phyloP scores from a whole-genome alignment of 352 stramenopile species.

The Pythium coloratum region DNA sequence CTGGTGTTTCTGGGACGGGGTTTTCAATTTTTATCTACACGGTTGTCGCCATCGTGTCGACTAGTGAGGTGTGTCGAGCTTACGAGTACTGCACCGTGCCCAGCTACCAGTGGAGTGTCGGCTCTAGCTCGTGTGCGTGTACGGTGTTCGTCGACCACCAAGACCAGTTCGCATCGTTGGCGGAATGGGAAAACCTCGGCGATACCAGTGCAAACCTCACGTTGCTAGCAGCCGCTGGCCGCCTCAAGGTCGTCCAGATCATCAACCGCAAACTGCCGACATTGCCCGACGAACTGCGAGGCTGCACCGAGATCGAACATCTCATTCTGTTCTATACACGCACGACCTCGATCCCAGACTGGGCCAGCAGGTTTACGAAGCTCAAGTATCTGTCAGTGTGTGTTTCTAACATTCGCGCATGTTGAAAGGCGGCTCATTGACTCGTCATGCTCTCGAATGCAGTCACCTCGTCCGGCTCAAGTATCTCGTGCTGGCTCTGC shows the following conservation, averaged over 20 bases:
- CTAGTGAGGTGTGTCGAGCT: not conserved
- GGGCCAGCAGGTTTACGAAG: conserved; percentile 19
- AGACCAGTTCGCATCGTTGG: not conserved
- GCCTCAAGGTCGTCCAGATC: conserved; percentile 27
- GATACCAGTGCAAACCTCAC: conserved; percentile 11
- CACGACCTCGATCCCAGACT: conserved; percentile 20
- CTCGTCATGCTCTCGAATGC: too few species aligned
- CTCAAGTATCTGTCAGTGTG: conserved; percentile 27
- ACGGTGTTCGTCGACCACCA: conserved; percentile 24
- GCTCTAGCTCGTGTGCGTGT: conserved; percentile 21
- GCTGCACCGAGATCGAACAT: conserved; percentile 7
- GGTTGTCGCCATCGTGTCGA: conserved; percentile 15
- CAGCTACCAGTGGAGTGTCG: conserved; percentile 31
- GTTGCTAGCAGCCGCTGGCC: not conserved
- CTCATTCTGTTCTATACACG: conserved; percentile 36
- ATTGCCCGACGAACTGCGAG: conserved; percentile 20
- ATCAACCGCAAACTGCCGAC: conserved; percentile 26
- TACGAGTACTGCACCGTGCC: conserved; percentile 20
- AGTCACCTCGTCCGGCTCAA: conserved; percentile 3
- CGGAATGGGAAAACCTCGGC: conserved; percentile 10
- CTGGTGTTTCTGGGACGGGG: conserved; percentile 5
- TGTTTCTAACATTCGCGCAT: not conserved
- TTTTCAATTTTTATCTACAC: conserved; percentile 21
- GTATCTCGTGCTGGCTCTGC: conserved; percentile 21
- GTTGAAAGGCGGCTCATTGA: too few species aligned